A percentile compares a stretch with the other conserved stretches of the same genome.
phyloP scores from a whole-genome alignment of 2,329 filamentous ascomycete species.

The Botrytis porri region DNA sequence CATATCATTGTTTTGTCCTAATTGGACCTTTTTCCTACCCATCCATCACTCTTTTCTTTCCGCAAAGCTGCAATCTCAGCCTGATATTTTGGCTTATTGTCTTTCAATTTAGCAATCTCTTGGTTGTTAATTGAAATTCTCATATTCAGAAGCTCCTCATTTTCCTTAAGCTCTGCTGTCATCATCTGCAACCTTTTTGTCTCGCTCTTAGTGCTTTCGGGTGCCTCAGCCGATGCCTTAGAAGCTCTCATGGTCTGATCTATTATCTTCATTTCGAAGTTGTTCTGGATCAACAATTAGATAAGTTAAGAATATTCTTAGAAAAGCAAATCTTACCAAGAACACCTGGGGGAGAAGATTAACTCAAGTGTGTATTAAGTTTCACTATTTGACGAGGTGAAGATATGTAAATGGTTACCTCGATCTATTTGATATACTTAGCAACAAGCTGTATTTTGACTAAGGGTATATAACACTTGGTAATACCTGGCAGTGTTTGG shows the following conservation, averaged over 20 bases:
- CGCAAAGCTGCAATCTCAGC: neutral
- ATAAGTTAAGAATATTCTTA: neutral
- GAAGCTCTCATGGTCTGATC: neutral
- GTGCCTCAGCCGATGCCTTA: neutral
- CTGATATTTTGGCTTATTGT: accelerated
- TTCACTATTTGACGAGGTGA: neutral
- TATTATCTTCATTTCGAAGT: neutral
- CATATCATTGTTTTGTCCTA: neutral
- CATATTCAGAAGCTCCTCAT: neutral
- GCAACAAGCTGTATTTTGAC: neutral
- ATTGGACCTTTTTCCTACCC: neutral
- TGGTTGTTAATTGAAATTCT: neutral
- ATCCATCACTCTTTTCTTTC: neutral
- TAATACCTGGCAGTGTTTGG: neutral
- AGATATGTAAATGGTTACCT: neutral
- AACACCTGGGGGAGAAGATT: neutral
- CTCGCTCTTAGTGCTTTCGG: neutral
- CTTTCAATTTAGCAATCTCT: neutral
- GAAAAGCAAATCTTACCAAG: neutral
- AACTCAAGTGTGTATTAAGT: neutral
- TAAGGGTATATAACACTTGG: neutral
- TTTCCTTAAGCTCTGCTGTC: neutral
- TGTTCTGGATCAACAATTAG: neutral
- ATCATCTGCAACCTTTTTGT: neutral
- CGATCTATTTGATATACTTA: neutral